phyloP scores from a whole-genome alignment of 768 basidiomycete genomes.

The Botryobasidium botryosum region DNA sequence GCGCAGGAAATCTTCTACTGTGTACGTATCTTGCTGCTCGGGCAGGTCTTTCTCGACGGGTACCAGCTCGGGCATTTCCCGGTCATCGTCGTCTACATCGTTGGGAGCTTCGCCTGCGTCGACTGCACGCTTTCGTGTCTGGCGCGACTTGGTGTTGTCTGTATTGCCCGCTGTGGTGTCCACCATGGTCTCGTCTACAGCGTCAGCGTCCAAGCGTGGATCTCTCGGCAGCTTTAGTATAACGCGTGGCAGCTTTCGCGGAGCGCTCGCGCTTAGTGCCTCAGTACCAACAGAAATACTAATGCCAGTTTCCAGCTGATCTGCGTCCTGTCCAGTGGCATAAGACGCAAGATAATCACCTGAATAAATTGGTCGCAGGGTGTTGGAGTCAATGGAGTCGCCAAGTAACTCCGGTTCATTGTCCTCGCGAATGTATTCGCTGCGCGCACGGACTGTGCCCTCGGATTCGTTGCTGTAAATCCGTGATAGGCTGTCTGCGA shows the following conservation, averaged over 20 bases:
- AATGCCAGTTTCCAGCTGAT: not conserved
- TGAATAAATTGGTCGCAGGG: not conserved
- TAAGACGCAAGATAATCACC: not conserved
- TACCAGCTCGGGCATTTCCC: no score
- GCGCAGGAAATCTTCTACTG: no score
- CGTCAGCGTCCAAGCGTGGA: not conserved
- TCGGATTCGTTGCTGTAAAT: slow-evolving; percentile 2
- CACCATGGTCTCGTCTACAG: slow-evolving; percentile 2
- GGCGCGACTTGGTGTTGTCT: no score
- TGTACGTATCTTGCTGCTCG: no score
- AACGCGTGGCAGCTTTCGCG: not conserved
- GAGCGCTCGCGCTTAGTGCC: not conserved
- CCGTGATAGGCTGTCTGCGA: slow-evolving; percentile 27
- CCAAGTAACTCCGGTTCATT: not conserved
- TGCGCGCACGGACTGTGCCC: not conserved
- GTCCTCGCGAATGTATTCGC: not conserved
- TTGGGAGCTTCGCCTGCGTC: no score
- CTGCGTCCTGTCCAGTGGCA: not conserved
- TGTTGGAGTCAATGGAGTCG: not conserved
- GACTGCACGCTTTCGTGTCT: no score
- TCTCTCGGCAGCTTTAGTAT: no score
- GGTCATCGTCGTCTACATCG: no score
- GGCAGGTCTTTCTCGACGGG: no score
- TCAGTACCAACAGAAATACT: not conserved
- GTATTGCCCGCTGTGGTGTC: no score